Percentiles rank a stretch among this genome's conserved stretches.
These are phyloP conservation scores for Pseudogymnoascus sp. DNA, from an alignment of 2,329 filamentous ascomycete genomes.

Conservation along the genomic window DNA sequence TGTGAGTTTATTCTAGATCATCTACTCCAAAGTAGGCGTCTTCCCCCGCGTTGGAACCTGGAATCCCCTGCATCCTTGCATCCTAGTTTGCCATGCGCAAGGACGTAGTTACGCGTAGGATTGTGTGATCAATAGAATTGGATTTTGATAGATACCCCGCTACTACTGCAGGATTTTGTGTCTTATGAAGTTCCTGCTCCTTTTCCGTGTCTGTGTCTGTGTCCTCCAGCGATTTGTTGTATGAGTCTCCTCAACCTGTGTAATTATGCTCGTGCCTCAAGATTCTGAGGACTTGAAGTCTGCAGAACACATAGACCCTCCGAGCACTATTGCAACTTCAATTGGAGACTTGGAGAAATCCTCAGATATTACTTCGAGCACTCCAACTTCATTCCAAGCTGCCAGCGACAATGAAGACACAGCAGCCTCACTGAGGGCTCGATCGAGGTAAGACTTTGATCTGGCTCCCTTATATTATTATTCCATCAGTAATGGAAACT, in stretches of 20 bases:
- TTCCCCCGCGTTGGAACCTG: not conserved
- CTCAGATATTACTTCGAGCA: not conserved
- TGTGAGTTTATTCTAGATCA: not conserved
- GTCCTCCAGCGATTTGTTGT: not conserved
- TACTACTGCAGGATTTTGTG: not conserved
- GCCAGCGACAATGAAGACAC: not conserved
- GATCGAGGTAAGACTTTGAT: not conserved
- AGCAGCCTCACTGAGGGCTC: not conserved
- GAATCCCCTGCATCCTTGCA: not conserved
- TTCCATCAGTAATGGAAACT: not conserved
- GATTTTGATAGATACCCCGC: not conserved
- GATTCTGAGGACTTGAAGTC: not conserved
- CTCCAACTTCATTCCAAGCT: not conserved
- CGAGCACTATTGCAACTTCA: not conserved
- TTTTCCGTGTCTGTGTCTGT: not conserved
- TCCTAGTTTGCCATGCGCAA: not conserved
- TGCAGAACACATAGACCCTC: not conserved
- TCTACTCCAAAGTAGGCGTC: not conserved
- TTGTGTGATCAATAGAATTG: not conserved
- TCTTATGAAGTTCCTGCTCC: not conserved
- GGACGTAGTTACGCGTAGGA: not conserved
- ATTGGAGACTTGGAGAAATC: not conserved
- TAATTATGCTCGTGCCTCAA: not conserved
- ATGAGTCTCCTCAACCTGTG: not conserved
- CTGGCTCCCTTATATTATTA: not conserved